Evolutionary conservation across 2,329 filamentous ascomycete genomes (phyloP).

Genomic region (Sclerotinia sclerotiorum): DNA sequence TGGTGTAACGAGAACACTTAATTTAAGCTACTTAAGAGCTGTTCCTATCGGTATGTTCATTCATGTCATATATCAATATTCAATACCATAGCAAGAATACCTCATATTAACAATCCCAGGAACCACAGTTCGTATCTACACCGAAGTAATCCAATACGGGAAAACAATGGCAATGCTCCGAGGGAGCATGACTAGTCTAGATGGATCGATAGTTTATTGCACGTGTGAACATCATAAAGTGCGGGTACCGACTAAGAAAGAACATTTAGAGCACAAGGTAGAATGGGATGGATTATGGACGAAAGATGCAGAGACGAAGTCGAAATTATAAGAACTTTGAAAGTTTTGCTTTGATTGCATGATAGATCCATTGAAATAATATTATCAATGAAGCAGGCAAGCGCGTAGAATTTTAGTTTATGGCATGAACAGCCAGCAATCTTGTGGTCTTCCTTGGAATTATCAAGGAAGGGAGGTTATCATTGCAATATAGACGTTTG

Average conservation of each 20-base stretch:
- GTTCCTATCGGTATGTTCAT: slow-evolving; percentile 46
- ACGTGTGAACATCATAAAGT: slow-evolving; percentile 56
- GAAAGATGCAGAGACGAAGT: slow-evolving; percentile 17
- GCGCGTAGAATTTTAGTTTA: background rate
- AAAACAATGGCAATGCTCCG: slow-evolving; percentile 53
- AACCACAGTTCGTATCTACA: slow-evolving; percentile 46
- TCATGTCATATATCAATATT: background rate
- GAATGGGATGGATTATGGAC: slow-evolving; percentile 44
- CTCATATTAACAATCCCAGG: slow-evolving; percentile 31
- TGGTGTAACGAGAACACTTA: slow-evolving; percentile 50
- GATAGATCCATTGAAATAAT: background rate
- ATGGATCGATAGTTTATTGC: slow-evolving; percentile 49
- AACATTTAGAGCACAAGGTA: slow-evolving; percentile 44
- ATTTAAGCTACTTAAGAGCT: slow-evolving; percentile 52
- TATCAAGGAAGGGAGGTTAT: background rate
- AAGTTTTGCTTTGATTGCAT: too few species aligned
- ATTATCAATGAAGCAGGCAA: background rate
- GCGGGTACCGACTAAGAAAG: slow-evolving; percentile 43
- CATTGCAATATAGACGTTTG: background rate
- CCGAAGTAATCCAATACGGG: slow-evolving; percentile 48
- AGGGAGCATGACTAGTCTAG: slow-evolving; percentile 50
- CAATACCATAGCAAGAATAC: background rate
- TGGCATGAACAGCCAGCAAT: background rate
- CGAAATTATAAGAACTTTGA: slow-evolving; percentile 40
- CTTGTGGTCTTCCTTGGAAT: background rate